Percentiles rank a stretch among this genome's conserved stretches.
These are phyloP conservation scores for Lasiodiplodia theobromae DNA, from an alignment of 2,329 filamentous ascomycete genomes.

Conservation along the genomic window DNA sequence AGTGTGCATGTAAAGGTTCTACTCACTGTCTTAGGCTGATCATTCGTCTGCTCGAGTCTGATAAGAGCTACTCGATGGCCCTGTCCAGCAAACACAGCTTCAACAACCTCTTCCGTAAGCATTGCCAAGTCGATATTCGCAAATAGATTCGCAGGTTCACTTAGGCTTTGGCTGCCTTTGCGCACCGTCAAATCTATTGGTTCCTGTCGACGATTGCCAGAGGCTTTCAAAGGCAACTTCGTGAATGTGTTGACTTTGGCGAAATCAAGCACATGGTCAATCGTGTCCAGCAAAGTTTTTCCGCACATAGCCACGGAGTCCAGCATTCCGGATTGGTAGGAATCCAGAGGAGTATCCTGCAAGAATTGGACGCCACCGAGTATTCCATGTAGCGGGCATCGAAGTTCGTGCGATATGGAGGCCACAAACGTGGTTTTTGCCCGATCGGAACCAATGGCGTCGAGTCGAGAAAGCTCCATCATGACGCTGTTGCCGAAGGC, in stretches of 20 bases:
- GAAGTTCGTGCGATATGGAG: slow-evolving; percentile 67
- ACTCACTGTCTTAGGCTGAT: slow-evolving; percentile 47
- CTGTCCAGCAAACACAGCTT: slow-evolving; percentile 38
- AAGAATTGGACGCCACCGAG: slow-evolving; percentile 58
- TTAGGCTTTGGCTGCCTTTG: slow-evolving; percentile 45
- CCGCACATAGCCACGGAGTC: slow-evolving; percentile 49
- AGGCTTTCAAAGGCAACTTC: slow-evolving; percentile 34
- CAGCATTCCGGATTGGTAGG: slow-evolving; percentile 40
- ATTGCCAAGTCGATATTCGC: slow-evolving; percentile 46
- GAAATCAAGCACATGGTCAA: slow-evolving; percentile 53
- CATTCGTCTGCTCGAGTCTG: slow-evolving; percentile 12
- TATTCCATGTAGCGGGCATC: slow-evolving; percentile 68
- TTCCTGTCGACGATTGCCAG: slow-evolving; percentile 46
- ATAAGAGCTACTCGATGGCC: not conserved
- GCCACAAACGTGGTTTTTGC: slow-evolving; percentile 67
- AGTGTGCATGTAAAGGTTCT: not conserved
- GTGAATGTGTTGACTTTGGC: slow-evolving; percentile 49
- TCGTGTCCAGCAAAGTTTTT: slow-evolving; percentile 50
- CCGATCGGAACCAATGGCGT: slow-evolving; percentile 47
- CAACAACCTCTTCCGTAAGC: slow-evolving; percentile 46
- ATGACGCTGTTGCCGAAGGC: slow-evolving; percentile 48
- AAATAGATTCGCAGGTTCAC: not conserved
- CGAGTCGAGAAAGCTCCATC: slow-evolving; percentile 47
- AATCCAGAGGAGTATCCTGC: slow-evolving; percentile 48
- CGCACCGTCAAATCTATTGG: slow-evolving; percentile 24